Conservation (phyloP, 192 early-diverging fungal genomes). For the Kappamyces sp. region DNA sequence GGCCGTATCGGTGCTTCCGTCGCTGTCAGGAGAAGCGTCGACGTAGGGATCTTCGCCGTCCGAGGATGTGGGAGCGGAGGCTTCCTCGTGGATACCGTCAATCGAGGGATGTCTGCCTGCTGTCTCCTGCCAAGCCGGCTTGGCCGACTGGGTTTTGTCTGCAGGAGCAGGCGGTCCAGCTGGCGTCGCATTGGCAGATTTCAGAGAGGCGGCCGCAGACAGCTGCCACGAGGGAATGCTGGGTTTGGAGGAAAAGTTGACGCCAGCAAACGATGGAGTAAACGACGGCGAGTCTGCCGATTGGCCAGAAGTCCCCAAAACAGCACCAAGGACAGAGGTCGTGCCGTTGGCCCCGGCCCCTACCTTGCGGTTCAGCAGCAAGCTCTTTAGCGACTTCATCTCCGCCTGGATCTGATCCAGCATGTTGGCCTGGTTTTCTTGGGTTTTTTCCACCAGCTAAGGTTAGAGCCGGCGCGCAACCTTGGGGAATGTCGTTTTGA, state of each 20-base stretch:
- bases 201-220: too few relatives aligned
- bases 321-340: not conserved
- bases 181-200: too few relatives aligned
- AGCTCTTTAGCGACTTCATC: constrained; percentile 86
- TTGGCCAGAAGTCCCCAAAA: not conserved
- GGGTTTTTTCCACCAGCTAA: constrained; percentile 65
- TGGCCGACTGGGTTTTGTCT: too few relatives aligned
- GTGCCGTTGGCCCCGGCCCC: not conserved
- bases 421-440: constrained; percentile 60
- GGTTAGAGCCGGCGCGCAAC: constrained; percentile 39
- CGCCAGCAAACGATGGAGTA: not conserved
- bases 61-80: too few relatives aligned
- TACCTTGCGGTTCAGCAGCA: constrained; percentile 69
- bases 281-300: not conserved
- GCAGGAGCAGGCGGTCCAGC: too few relatives aligned
- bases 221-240: constrained; percentile 47
- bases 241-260: constrained; percentile 24
- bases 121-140: too few relatives aligned
- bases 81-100: too few relatives aligned
- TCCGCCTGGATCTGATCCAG: constrained; percentile 84
- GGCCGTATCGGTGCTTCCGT: too few relatives aligned
- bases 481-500: constrained; percentile 70
- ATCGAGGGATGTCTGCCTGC: too few relatives aligned
- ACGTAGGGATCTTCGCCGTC: too few relatives aligned
- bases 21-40: too few relatives aligned